Evolutionary conservation across 2,329 filamentous ascomycete genomes (phyloP).

Genomic region (Phialocephala subalpina): DNA sequence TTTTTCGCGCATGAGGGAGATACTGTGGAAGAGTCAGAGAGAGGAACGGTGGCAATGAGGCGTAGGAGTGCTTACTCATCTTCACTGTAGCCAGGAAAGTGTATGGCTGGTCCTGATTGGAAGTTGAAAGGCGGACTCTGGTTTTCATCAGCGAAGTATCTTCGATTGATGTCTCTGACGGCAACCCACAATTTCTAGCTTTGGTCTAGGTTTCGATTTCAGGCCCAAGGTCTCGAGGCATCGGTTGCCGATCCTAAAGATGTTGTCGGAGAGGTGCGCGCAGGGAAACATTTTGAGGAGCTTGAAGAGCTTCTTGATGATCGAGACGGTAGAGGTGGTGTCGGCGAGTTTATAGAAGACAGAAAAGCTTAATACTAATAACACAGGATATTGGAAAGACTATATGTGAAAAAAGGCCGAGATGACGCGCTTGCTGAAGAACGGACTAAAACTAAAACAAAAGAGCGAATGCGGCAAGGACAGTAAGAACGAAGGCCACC

Average conservation of each 20-base stretch:
- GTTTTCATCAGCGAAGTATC: conserved; percentile 20
- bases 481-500: conserved; percentile 27
- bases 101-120: conserved; percentile 57
- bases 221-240: conserved; percentile 30
- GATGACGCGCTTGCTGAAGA: conserved; percentile 30
- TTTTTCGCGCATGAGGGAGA: conserved; percentile 44
- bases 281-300: conserved; percentile 1
- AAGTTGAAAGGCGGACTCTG: conserved; percentile 68
- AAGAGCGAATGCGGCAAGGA: conserved; percentile 26
- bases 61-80: conserved; percentile 60
- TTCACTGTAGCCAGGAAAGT: conserved; percentile 62
- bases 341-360: neutral
- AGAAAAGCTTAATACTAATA: neutral
- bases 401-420: conserved; percentile 4
- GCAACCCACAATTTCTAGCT: conserved; percentile 30
- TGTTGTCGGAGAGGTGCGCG: neutral
- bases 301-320: neutral
- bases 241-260: conserved; percentile 21
- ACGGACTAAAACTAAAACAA: conserved; percentile 22
- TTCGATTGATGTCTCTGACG: neutral
- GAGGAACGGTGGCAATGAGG: neutral
- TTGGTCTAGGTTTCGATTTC: conserved; percentile 29
- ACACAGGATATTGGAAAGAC: conserved; percentile 15
- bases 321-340: neutral
- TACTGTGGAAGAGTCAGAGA: conserved; percentile 29